Evolutionary conservation across 768 basidiomycete species (phyloP).

Genomic region (Lanmaoa rubissima): DNA sequence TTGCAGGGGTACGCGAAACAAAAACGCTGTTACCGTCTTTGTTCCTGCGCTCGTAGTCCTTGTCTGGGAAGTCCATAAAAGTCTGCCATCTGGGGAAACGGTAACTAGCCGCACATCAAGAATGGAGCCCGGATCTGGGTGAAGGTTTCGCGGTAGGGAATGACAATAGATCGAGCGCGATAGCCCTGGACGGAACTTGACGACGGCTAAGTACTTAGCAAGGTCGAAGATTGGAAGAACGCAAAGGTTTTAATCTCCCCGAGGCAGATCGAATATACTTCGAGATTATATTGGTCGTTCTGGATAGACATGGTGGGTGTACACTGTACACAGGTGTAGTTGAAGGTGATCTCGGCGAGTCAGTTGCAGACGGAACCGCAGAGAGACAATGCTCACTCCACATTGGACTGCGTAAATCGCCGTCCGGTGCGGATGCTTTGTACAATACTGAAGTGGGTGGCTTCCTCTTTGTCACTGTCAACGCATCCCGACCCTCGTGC

Average conservation of each 20-base stretch:
- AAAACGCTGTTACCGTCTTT: no score
- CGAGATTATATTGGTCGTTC: neutral
- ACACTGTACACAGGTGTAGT: no score
- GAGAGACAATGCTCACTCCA: no score
- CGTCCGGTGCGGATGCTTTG: neutral
- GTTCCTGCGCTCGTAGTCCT: no score
- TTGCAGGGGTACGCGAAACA: no score
- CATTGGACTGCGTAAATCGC: no score
- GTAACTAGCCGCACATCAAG: neutral
- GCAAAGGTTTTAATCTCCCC: neutral
- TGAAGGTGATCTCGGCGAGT: no score
- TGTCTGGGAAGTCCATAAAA: neutral
- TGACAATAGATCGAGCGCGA: neutral
- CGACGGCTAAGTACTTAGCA: neutral
- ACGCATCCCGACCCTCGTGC: neutral
- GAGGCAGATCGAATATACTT: neutral
- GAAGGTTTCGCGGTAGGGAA: neutral
- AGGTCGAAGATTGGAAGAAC: neutral
- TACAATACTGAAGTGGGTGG: neutral
- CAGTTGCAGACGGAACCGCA: no score
- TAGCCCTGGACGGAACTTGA: neutral
- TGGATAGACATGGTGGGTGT: no score
- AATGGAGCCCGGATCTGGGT: neutral
- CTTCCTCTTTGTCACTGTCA: neutral
- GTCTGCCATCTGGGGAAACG: neutral